phyloP scores from a whole-genome alignment of 1,284 basidiomycete species.

The Cutaneotrichosporon curvatum region DNA sequence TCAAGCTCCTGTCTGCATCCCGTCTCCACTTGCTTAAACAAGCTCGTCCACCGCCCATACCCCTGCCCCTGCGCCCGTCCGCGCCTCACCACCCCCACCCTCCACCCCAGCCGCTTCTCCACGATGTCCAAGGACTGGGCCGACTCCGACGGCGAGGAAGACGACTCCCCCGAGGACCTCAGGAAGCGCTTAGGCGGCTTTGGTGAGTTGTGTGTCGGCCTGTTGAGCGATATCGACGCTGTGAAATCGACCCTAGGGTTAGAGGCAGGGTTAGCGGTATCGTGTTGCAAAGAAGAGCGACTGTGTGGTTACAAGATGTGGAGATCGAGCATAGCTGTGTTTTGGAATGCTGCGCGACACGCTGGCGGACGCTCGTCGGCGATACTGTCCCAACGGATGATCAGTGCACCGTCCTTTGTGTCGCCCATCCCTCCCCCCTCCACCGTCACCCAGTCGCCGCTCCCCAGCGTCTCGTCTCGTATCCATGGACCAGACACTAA shows the following conservation, averaged over 20 bases:
- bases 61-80: background rate
- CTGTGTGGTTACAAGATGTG: too few relatives aligned
- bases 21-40: background rate
- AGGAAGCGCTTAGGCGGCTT: constrained; percentile 14
- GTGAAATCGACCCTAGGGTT: background rate
- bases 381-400: too few relatives aligned
- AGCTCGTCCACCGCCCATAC: constrained; percentile 2
- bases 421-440: too few relatives aligned
- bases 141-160: constrained; percentile 23
- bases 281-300: too few relatives aligned
- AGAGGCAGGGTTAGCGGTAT: background rate
- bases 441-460: background rate
- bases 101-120: background rate
- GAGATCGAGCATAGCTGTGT: too few relatives aligned
- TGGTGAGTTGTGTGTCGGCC: constrained; percentile 7
- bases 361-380: too few relatives aligned
- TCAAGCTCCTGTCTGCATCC: too few relatives aligned
- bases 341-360: too few relatives aligned
- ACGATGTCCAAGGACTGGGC: constrained; percentile 23
- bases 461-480: background rate
- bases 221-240: background rate
- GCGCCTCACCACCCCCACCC: background rate
- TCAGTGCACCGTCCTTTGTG: too few relatives aligned
- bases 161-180: constrained; percentile 14
- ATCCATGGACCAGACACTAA: too few relatives aligned